Conservation (phyloP, 148 eudicot genomes). For the Bassia scoparia region DNA sequence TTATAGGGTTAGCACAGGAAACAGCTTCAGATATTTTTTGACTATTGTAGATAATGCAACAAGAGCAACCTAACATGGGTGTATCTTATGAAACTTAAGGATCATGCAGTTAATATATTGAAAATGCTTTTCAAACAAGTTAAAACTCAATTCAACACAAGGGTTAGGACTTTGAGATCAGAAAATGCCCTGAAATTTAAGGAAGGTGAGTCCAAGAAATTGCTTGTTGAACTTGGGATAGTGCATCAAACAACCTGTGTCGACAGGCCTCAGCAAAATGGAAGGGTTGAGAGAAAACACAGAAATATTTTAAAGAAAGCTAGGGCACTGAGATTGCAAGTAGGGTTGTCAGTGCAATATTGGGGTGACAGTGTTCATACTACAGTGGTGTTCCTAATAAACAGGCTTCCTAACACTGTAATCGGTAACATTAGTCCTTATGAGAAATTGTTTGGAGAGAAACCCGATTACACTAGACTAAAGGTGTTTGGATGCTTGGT, state of each 20-base stretch:
- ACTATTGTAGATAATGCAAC: background rate
- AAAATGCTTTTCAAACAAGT: background rate
- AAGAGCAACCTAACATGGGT: background rate
- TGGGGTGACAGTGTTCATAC: background rate
- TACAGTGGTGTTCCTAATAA: background rate
- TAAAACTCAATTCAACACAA: background rate
- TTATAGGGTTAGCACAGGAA: background rate
- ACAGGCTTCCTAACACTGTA: background rate
- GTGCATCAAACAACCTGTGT: conserved; percentile 1
- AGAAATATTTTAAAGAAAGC: background rate
- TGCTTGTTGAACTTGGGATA: background rate
- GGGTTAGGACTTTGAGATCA: background rate
- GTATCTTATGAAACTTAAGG: background rate
- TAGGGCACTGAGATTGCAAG: background rate
- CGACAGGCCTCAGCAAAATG: background rate
- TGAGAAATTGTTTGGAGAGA: background rate
- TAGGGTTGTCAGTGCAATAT: background rate
- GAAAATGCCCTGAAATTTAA: conserved; percentile 1
- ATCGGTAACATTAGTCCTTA: background rate
- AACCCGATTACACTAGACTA: background rate
- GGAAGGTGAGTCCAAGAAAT: background rate
- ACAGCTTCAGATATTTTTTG: background rate
- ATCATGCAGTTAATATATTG: background rate
- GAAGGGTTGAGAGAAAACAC: background rate
- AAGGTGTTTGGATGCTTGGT: background rate